Percentiles rank a stretch among this genome's conserved stretches.
Evolutionary conservation across 768 basidiomycete genomes (phyloP).

Genomic region (Lyophyllum atratum): DNA sequence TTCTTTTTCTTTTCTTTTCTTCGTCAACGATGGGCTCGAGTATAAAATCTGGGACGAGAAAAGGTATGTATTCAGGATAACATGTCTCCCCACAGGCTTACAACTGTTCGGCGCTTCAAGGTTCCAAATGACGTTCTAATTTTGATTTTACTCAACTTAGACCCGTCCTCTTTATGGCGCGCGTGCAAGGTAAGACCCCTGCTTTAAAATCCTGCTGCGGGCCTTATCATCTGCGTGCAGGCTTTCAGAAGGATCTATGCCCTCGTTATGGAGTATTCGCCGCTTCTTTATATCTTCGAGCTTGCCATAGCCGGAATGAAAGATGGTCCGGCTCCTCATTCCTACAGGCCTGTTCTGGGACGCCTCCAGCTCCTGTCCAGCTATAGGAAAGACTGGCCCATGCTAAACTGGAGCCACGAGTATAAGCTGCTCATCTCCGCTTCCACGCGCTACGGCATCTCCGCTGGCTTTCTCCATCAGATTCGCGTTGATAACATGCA

Average conservation of each 20-base stretch:
- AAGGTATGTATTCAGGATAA: constrained; percentile 32
- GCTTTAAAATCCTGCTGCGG: neutral
- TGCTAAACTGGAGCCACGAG: constrained; percentile 49
- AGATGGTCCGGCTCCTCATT: constrained; percentile 45
- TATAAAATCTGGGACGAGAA: constrained; percentile 49
- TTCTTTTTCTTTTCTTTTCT: constrained; percentile 47
- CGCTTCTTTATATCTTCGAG: constrained; percentile 52
- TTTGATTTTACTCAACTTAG: constrained; percentile 47
- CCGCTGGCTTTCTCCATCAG: constrained; percentile 49
- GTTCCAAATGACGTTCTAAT: constrained; percentile 55
- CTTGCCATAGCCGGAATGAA: constrained; percentile 51
- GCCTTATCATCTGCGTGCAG: constrained; percentile 25
- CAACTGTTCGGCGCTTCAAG: constrained; percentile 45
- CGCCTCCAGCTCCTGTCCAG: constrained; percentile 47
- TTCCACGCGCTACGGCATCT: constrained; percentile 40
- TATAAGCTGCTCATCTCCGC: constrained; percentile 40
- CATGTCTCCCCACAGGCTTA: constrained; percentile 48
- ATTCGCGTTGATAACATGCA: constrained; percentile 40
- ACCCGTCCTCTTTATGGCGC: constrained; percentile 48
- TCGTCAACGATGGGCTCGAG: constrained; percentile 30
- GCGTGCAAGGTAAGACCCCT: constrained; percentile 43
- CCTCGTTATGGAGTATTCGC: constrained; percentile 47
- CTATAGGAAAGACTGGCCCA: constrained; percentile 53
- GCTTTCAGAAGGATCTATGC: constrained; percentile 46
- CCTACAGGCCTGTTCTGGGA: constrained; percentile 35